Conservation (phyloP, 1,284 basidiomycete genomes). For the Lentinus polychrous region DNA sequence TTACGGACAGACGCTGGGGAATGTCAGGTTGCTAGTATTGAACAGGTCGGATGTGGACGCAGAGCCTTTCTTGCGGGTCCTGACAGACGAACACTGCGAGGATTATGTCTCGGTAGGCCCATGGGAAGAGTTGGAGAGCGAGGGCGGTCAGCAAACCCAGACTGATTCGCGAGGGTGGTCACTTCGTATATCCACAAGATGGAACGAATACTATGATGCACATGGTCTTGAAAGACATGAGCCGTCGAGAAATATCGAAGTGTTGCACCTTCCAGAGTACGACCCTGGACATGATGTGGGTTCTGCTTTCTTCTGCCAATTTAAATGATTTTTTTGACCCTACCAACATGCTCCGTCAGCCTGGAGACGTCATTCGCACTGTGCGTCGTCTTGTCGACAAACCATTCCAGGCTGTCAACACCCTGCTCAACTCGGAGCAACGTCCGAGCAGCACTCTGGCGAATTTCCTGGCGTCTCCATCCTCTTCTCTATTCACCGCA, state of each 20-base stretch:
- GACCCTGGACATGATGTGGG: constrained; percentile 37
- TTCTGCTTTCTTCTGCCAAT: constrained; percentile 6
- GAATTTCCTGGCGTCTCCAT: constrained; percentile 43
- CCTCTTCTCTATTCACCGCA: constrained; percentile 41
- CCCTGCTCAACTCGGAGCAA: constrained; percentile 41
- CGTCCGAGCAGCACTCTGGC: constrained; percentile 44
- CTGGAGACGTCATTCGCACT: constrained; percentile 16
- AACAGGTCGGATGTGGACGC: constrained; percentile 3
- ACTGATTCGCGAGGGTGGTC: neutral
- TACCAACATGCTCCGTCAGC: constrained; percentile 10
- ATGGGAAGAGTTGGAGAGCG: constrained; percentile 43
- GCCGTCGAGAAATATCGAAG: constrained; percentile 54
- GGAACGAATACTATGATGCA: constrained; percentile 56
- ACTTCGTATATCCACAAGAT: constrained; percentile 54
- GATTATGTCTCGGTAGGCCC: constrained; percentile 52
- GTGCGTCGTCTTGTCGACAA: constrained; percentile 43
- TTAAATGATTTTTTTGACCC: neutral
- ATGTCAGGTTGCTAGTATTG: constrained; percentile 48
- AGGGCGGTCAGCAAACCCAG: constrained; percentile 13
- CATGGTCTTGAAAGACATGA: constrained; percentile 61
- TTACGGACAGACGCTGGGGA: constrained; percentile 59
- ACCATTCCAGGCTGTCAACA: constrained; percentile 47
- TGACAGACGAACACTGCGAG: constrained; percentile 47
- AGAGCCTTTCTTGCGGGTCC: constrained; percentile 14
- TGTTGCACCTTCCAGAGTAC: constrained; percentile 43